Evolutionary conservation across 2,329 filamentous ascomycete species (phyloP).

Genomic region (Aureobasidium melanogenum): DNA sequence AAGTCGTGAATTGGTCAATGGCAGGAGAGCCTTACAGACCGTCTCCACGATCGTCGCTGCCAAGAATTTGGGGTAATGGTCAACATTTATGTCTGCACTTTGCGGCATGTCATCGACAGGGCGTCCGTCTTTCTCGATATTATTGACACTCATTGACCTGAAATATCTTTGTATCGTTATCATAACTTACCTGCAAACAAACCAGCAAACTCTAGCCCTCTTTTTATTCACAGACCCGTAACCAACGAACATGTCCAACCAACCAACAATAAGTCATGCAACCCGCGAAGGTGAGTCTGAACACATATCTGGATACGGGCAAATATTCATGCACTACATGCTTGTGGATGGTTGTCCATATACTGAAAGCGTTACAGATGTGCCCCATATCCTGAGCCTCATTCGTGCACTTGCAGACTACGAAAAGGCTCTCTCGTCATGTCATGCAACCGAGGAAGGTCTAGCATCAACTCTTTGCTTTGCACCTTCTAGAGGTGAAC

Average conservation of each 20-base stretch:
- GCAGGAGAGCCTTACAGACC: background rate
- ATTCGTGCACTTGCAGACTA: conserved; percentile 83
- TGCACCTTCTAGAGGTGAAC: conserved; percentile 40
- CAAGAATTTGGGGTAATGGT: background rate
- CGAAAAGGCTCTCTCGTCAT: conserved; percentile 65
- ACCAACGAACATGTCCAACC: conserved; percentile 8
- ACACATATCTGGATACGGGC: background rate
- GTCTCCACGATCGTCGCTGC: background rate
- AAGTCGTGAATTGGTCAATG: too few species aligned
- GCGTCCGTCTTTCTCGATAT: background rate
- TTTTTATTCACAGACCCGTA: too few species aligned
- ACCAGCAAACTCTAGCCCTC: too few species aligned
- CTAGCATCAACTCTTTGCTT: conserved; percentile 73
- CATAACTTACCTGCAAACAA: too few species aligned
- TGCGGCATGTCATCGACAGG: background rate
- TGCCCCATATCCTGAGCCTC: conserved; percentile 69
- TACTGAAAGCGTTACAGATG: conserved; percentile 47
- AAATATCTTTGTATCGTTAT: too few species aligned
- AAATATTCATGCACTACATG: background rate
- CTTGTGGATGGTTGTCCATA: background rate
- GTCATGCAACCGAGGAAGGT: conserved; percentile 68
- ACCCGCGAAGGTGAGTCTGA: conserved; percentile 46
- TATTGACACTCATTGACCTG: background rate
- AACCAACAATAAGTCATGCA: conserved; percentile 47
- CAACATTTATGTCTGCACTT: background rate